phyloP scores from a whole-genome alignment of 805 yeast genomes.

The Sugiyamaella boreocaroliniensis region DNA sequence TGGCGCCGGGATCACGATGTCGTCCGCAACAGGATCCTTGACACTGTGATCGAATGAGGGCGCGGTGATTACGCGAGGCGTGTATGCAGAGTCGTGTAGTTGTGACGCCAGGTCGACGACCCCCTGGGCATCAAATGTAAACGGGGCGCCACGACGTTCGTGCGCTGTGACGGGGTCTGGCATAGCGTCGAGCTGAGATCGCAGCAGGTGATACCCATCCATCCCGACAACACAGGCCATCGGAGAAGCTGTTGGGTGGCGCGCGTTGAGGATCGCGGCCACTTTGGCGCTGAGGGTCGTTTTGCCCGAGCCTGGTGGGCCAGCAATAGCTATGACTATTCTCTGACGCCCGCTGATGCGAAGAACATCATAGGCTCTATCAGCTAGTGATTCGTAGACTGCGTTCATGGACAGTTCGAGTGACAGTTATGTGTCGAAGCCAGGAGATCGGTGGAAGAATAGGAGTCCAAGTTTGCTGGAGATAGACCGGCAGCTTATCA shows the following conservation, averaged over 20 bases:
- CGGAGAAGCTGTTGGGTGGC: slow-evolving; percentile 7
- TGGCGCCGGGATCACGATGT: slow-evolving; percentile 39
- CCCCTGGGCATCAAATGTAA: slow-evolving; percentile 65
- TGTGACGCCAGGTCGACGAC: slow-evolving; percentile 33
- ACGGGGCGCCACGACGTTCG: slow-evolving; percentile 73
- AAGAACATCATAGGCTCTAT: slow-evolving; percentile 8
- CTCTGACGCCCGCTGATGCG: slow-evolving; percentile 27
- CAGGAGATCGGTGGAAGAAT: too few relatives aligned
- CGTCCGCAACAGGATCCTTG: slow-evolving; percentile 60
- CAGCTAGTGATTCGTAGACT: slow-evolving; percentile 9
- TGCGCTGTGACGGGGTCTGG: slow-evolving; percentile 53
- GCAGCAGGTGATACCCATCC: slow-evolving; percentile 73
- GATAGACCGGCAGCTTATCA: too few relatives aligned
- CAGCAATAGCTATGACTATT: slow-evolving; percentile 54
- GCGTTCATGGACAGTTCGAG: slow-evolving; percentile 1
- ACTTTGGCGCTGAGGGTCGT: slow-evolving; percentile 54
- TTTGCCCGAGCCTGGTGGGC: slow-evolving; percentile 84
- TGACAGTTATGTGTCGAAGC: too few relatives aligned
- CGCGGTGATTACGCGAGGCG: slow-evolving; percentile 18
- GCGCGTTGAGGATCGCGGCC: slow-evolving; percentile 35
- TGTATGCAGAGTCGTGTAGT: slow-evolving; percentile 20
- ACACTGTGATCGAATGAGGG: slow-evolving; percentile 71
- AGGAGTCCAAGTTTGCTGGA: too few relatives aligned
- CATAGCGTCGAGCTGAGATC: slow-evolving; percentile 42
- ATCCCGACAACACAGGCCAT: slow-evolving; percentile 43